Evolutionary conservation across 768 basidiomycete genomes (phyloP), one percentile per base, ranked within the genome.

Genomic region (Leucocoprinus sp.): DNA sequence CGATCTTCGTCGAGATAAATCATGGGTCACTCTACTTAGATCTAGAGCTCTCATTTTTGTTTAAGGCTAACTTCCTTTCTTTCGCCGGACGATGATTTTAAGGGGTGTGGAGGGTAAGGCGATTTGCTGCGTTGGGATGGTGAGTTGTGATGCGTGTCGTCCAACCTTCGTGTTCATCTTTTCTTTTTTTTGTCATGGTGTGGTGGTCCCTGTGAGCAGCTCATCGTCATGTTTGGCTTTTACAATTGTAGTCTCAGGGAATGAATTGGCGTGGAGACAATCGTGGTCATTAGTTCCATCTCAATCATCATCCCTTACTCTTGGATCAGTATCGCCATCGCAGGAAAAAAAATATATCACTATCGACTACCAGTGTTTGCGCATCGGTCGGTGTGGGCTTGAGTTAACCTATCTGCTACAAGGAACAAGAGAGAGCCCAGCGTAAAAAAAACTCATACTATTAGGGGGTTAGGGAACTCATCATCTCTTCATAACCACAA

Each of bases 361-460:
- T n/a, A 24, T 24, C 12, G 12, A 24, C 2, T 12, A 4, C n/a
- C 11, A 8, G 14, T 5, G 14, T 31, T 12, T 14, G n/a, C 31
- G 31, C 31, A 31, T 31, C 31, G 8, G 9, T 31, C 31, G 31
- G 9, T 12, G 14, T 12, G n/a, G 31, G n/a, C 5, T 12, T 31
- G 31, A 31, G 9, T 39, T 8, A 23, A 41, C 14, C 23, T 26
- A 8, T 41, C 18, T 15, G 17, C 28, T 41, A 26, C 27, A 41
- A 41, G 24, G 39, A 8, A 26, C 26, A 41, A 26, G 24, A 41
- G n/a, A 31, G 31, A 27, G 39, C 18, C 26, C n/a, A 11, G 11
- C 8, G 36, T 37, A 17, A 8, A 41, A 41, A 41, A 41, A 26
- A 24, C 24, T 41, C 26, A 41, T 41, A 17, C 39, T 41, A 41